Base-by-base conservation (phyloP, 2,329 filamentous ascomycete genomes). In the Lachnellula willkommii region DNA sequence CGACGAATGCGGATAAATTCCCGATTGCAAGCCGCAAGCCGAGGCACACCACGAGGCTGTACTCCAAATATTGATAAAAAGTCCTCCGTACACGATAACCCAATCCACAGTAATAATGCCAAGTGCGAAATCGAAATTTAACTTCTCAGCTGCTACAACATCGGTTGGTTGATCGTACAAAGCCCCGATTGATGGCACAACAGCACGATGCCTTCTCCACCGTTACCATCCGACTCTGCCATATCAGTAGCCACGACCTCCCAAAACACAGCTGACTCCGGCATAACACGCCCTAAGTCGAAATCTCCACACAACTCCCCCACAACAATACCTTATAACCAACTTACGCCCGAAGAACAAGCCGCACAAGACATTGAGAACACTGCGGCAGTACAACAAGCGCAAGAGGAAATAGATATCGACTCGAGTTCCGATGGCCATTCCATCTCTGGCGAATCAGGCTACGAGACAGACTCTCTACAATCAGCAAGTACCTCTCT, bases 381-480 rank as follows among this genome's bases (percentile, higher is more conserved):
- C 11, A 40, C 47, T 24, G 47, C 50, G 12, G 66, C 66, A 2
- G 60, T 61, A 17, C 45, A 56, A 14, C 66, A 68, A 56, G 65
- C 65, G 22, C 58, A 69, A 43, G 54, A 61, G 32, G 56, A 60
- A 39, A 69, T 68, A 15, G 66, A 66, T 26, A 60, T 67, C 46
- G 61, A 68, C 40, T 57, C 58, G 36, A 59, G 55, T 5, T 42
- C 56, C 7, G 57, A 62, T 39, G 55, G 49, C 2, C 54, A 54
- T 14, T 60, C 60, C 12, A 26, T 52, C 4, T 58, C 54, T 12
- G 66, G 68, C 57, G 62, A 32, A 32, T 32, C 62, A 8, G 67
- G 67, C 24, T 69, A 69, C 57, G 66, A 66, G 43, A 66, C 65
- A 2, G 67, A 67, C 48, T 58, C 58, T 32, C 8, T 61, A 2